A percentile compares a stretch with the other conserved stretches of the same genome.
Conservation (phyloP, 352 stramenopile species). For the Globisporangium radiosum region DNA sequence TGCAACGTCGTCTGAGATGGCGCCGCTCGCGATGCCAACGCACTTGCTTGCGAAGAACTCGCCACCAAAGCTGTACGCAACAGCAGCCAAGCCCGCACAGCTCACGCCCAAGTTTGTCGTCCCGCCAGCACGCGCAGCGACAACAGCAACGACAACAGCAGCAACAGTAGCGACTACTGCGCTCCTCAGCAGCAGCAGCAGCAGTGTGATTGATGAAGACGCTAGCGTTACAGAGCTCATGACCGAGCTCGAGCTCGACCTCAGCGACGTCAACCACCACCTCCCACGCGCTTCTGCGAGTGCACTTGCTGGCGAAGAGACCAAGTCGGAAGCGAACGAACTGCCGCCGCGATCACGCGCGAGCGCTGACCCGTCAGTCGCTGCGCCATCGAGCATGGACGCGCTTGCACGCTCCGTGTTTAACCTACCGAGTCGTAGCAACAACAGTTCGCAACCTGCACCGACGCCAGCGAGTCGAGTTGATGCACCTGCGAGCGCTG, state of each 20-base stretch:
- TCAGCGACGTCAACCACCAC: constrained; percentile 17
- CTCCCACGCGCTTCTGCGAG: not conserved
- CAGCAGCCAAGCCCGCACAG: constrained; percentile 2
- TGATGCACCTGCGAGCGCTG: not conserved
- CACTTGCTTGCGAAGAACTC: constrained; percentile 16
- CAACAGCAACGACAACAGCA: not conserved
- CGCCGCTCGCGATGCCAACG: constrained; percentile 21
- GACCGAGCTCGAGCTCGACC: constrained; percentile 38
- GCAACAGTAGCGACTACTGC: not conserved
- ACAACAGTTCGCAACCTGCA: not conserved
- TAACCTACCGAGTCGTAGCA: not conserved
- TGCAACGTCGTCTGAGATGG: not conserved
- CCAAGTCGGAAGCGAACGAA: constrained; percentile 43
- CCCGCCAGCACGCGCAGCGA: not conserved
- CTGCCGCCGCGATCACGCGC: no score
- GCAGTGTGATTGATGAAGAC: constrained; percentile 27
- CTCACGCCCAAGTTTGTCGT: constrained; percentile 11
- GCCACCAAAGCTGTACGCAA: constrained; percentile 14
- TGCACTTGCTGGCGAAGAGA: constrained; percentile 18
- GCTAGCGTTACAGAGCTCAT: constrained; percentile 39
- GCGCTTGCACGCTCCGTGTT: constrained; percentile 5
- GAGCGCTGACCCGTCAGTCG: not conserved
- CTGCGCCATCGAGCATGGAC: constrained; percentile 1
- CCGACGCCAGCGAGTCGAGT: no score
- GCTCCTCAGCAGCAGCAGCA: not conserved